Evolutionary conservation across 2,329 filamentous ascomycete genomes (phyloP), one percentile per base, ranked within the genome.

Genomic region (Alternaria infectoria): DNA sequence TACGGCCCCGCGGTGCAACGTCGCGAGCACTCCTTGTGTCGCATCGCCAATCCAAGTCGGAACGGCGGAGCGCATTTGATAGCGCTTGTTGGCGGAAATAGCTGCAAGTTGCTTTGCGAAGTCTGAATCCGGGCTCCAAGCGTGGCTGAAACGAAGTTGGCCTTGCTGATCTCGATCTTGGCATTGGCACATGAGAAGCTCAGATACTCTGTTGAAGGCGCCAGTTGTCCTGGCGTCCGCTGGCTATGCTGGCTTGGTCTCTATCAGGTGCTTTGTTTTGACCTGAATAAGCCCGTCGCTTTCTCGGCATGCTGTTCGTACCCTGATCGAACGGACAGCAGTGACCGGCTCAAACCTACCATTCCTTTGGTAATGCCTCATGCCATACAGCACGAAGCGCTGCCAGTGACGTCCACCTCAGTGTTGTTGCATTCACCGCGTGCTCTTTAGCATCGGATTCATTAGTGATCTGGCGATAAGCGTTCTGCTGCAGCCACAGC

Each of bases 131-230:
- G 45, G 51, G 28, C 36, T 55, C 67, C 65, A 75, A 69, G 69
- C 67, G 57, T 71, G 68, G 69, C 72, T 75, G 74, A 74, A 76
- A 75, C 74, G 17, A 64, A 59, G 36, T 52, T 65, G 52, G 65
- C 58, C 51, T 57, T 64, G 69, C 60, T 68, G 69, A 71, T 73
- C 70, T 56, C 45, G 10, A 57, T 57, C 69, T 71, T 73, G 69
- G 69, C 70, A 28, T 56, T 54, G 58, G 54, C 61, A 61, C 47
- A 49, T 46, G 30, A 23, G 58, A 49, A 57, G 26, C 62, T 44
- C 56, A 61, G 46, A 51, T 61, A 45, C 36, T 57, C 47, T 43
- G 28, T 23, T 21, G 23, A 57, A 21, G 40, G 26, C 59, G 59
- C 54, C 59, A 52, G 26, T 36, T 44, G 59, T 19, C 54, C 54